phyloP scores from a whole-genome alignment of 371 early-diverging fungal genomes.

The Actinomucor elegans region DNA sequence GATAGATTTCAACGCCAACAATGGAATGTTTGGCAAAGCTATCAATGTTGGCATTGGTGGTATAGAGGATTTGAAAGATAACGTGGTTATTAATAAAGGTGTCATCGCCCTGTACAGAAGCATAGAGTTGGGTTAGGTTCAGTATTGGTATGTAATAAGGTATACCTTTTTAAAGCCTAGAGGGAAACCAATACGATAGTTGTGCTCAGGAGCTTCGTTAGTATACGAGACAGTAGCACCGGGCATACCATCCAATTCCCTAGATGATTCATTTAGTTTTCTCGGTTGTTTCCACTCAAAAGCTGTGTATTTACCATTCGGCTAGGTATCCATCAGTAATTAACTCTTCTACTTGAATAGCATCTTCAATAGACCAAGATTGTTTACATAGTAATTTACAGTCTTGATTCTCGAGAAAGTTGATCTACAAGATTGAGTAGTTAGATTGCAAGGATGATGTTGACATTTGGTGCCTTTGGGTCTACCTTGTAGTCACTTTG shows the following conservation, averaged over 20 bases:
- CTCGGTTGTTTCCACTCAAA: not conserved
- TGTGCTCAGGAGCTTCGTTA: slow-evolving; percentile 43
- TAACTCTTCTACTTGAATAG: slow-evolving; percentile 33
- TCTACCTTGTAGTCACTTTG: slow-evolving; percentile 43
- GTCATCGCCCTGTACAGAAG: slow-evolving; percentile 1
- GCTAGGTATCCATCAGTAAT: slow-evolving; percentile 43
- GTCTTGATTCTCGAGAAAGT: slow-evolving; percentile 32
- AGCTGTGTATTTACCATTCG: slow-evolving; percentile 35
- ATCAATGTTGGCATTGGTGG: slow-evolving; percentile 1
- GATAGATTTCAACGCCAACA: slow-evolving; percentile 49
- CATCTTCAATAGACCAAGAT: slow-evolving; percentile 33
- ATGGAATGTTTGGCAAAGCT: slow-evolving; percentile 22
- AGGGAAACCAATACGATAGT: slow-evolving; percentile 49
- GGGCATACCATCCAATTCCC: slow-evolving; percentile 46
- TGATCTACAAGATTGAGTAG: slow-evolving; percentile 18
- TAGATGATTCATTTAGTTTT: not conserved
- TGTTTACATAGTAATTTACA: slow-evolving; percentile 42
- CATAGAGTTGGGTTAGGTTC: not conserved
- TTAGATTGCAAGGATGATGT: not conserved
- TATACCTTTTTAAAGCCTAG: slow-evolving; percentile 34
- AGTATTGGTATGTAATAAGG: not conserved
- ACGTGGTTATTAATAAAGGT: slow-evolving; percentile 47
- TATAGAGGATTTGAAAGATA: slow-evolving; percentile 41
- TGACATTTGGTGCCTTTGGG: not conserved
- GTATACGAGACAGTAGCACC: slow-evolving; percentile 52